Base-by-base conservation (phyloP, 495 filamentous ascomycete species). In the Aspergillus sclerotiicarbonarius region DNA sequence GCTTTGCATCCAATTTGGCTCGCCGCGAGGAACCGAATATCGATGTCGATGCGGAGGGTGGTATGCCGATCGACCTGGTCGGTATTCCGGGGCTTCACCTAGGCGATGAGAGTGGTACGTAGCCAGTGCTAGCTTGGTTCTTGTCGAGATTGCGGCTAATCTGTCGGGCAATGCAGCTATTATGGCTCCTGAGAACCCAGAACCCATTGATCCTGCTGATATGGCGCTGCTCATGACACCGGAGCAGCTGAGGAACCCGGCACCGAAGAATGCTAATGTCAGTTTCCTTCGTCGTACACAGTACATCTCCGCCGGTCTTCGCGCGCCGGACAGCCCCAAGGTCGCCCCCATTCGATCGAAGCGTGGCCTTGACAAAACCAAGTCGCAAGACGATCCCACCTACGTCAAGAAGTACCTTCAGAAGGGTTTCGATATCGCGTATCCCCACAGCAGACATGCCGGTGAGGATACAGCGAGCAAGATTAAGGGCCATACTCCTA, bases 221-320 rank as follows among this genome's bases (percentile, higher is more conserved):
- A 84, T 90, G 35, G 76, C 82, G 4, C 87, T 98, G 45, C 81
- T 98, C 45, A 84, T 90, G 60, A 87, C 89, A 1, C 83, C 95
- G 16, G 82, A 90, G 6, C 82, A 88, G 29, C 82, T 97, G 21
- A 91, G 90, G 19, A 95, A 96, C 70, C 87, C 90, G 2, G 86
- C 86, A 15, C 81, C 88, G 3, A 82, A 82, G 49, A 77, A 79
- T 51, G 69, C 80, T n/a, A 82, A 82, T 53, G 89, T 96, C 51
- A 96, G 91, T 61, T 98, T 98, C 83, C 84, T 98, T 53, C 89
- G 94, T 35, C 87, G 93, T 46, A 97, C 95, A 13, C 95, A 98
- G 68, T 97, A 98, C 69, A 96, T 95, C 57, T 91, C 93, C 4
- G 87, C 89, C 8, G 84, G 83, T 43, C 77, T 70, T 60, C 81